Evolutionary conservation across 2,329 filamentous ascomycete species (phyloP).

Genomic region (Gaeumannomyces tritici): DNA sequence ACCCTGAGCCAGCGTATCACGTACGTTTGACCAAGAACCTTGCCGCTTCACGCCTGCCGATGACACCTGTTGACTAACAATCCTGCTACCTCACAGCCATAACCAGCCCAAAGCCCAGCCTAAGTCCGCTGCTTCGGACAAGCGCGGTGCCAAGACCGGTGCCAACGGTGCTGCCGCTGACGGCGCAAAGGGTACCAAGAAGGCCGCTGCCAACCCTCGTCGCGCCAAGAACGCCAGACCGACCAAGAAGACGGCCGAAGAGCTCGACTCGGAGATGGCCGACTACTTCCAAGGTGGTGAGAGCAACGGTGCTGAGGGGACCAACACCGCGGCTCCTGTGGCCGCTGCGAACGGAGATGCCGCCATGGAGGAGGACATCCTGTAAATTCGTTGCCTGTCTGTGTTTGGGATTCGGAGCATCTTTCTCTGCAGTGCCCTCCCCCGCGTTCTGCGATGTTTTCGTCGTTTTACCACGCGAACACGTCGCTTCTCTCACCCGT

Average conservation of each 20-base stretch:
- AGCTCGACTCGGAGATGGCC: constrained; percentile 94
- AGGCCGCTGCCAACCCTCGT: constrained; percentile 35
- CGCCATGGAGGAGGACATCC: constrained; percentile 56
- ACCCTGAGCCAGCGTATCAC: constrained; percentile 75
- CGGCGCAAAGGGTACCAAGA: constrained; percentile 31
- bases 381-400: constrained; percentile 18
- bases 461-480: not conserved
- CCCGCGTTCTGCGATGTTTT: not conserved
- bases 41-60: not conserved
- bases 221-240: constrained; percentile 52
- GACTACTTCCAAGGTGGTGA: constrained; percentile 67
- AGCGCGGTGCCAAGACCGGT: constrained; percentile 31
- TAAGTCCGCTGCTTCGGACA: constrained; percentile 71
- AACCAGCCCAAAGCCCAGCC: constrained; percentile 61
- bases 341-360: constrained; percentile 23
- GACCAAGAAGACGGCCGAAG: constrained; percentile 82
- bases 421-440: not conserved
- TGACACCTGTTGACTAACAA: not conserved
- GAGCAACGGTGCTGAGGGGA: constrained; percentile 25
- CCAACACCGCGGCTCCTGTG: constrained; percentile 34
- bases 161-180: constrained; percentile 30
- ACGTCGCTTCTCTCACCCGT: not conserved
- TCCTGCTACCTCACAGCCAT: constrained; percentile 7
- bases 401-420: not conserved
- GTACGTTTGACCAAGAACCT: constrained; percentile 28